Percentiles rank a stretch among this genome's conserved stretches.
Evolutionary conservation across 371 early-diverging fungal genomes (phyloP).

Genomic region (Quaeritorhiza haematococci): DNA sequence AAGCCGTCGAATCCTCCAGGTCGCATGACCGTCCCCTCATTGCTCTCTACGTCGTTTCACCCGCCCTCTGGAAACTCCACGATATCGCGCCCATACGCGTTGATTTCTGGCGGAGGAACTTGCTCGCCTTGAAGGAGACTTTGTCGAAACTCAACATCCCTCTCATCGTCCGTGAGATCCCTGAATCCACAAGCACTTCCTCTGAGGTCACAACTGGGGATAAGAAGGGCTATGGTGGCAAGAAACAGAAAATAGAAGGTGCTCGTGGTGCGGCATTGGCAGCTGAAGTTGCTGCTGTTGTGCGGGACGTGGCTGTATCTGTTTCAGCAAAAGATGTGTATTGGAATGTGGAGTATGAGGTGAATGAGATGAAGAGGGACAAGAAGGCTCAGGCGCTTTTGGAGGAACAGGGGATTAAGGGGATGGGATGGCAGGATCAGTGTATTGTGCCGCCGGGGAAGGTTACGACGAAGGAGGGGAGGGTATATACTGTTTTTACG

Average conservation of each 20-base stretch:
- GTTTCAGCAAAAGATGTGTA: constrained; percentile 22
- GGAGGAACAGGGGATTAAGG: constrained; percentile 12
- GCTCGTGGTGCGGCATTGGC: no score
- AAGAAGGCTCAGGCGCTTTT: constrained; percentile 13
- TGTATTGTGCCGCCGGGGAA: constrained; percentile 47
- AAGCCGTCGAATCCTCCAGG: constrained; percentile 5
- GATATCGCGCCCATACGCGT: constrained; percentile 47
- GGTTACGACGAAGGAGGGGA: constrained; percentile 30
- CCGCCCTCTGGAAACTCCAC: constrained; percentile 49
- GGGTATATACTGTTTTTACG: constrained; percentile 35
- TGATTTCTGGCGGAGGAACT: constrained; percentile 50
- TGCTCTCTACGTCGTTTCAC: constrained; percentile 48
- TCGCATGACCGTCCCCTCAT: constrained; percentile 16
- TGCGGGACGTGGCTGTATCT: constrained; percentile 11
- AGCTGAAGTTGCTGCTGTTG: constrained; percentile 20
- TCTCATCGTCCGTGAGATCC: constrained; percentile 34
- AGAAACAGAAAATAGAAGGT: no score
- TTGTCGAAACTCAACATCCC: constrained; percentile 45
- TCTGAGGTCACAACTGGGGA: no score
- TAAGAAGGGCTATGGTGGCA: no score
- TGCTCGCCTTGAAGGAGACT: constrained; percentile 25
- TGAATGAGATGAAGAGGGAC: constrained; percentile 34
- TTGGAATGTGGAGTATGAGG: constrained; percentile 48
- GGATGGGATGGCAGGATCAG: constrained; percentile 44
- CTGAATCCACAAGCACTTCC: no score